These are phyloP conservation scores for Diplodia intermedia DNA, from an alignment of 2,329 filamentous ascomycete species.

Conservation along the genomic window DNA sequence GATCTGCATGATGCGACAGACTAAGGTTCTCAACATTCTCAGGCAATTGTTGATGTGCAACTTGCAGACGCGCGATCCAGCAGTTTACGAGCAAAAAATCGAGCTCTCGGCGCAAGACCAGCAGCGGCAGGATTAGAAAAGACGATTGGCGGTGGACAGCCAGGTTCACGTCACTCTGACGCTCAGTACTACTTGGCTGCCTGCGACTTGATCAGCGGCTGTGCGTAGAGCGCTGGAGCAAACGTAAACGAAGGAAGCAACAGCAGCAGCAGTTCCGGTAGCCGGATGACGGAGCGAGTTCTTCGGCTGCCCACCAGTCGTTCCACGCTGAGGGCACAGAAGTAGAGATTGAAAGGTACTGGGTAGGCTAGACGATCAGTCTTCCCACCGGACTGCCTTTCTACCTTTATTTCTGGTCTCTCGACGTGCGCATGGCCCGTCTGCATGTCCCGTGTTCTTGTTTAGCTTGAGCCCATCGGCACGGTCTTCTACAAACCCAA, in stretches of 20 bases:
- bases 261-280: slow-evolving; percentile 15
- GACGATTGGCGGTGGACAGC: slow-evolving; percentile 11
- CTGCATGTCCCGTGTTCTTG: slow-evolving; percentile 9
- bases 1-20: slow-evolving; percentile 45
- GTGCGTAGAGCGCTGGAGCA: background rate
- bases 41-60: slow-evolving; percentile 15
- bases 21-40: slow-evolving; percentile 11
- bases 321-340: background rate
- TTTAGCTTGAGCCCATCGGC: background rate
- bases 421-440: slow-evolving; percentile 1
- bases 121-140: slow-evolving; percentile 11
- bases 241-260: slow-evolving; percentile 9
- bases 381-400: background rate
- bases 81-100: slow-evolving; percentile 19
- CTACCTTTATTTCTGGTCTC: background rate
- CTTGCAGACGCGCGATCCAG: slow-evolving; percentile 8
- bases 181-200: slow-evolving; percentile 21
- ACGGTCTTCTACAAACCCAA: background rate
- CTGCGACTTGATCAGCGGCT: slow-evolving; percentile 5
- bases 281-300: slow-evolving; percentile 18
- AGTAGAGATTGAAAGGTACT: background rate
- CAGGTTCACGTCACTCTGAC: slow-evolving; percentile 1
- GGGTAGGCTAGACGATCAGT: background rate
- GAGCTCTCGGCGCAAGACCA: slow-evolving; percentile 11
- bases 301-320: slow-evolving; percentile 6